Evolutionary conservation across 2,329 filamentous ascomycete species (phyloP).

Genomic region (Talaromyces funiculosus): DNA sequence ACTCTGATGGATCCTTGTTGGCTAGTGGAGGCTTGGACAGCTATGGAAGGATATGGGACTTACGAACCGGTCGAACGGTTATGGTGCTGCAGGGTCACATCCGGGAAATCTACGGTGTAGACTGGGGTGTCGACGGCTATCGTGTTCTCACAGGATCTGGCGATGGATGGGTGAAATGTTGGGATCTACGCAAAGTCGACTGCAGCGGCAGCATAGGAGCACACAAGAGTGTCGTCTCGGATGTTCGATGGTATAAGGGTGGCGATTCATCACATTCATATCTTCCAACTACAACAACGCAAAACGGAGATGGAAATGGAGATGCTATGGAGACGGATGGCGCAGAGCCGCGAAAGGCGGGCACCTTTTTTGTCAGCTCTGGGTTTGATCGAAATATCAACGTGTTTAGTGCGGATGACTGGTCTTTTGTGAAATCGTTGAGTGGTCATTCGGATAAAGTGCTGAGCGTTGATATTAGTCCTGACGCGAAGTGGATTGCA

Average conservation of each 20-base stretch:
- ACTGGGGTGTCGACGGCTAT: conserved; percentile 88
- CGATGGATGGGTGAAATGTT: conserved; percentile 96
- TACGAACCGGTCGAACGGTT: conserved; percentile 84
- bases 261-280: conserved; percentile 66
- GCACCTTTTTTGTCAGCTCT: conserved; percentile 83
- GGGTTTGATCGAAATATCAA: conserved; percentile 96
- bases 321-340: conserved; percentile 32
- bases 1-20: conserved; percentile 80
- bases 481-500: conserved; percentile 84
- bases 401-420: conserved; percentile 93
- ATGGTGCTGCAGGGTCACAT: conserved; percentile 95
- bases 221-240: conserved; percentile 84
- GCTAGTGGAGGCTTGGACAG: conserved; percentile 92
- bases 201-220: conserved; percentile 81
- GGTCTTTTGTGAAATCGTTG: conserved; percentile 80
- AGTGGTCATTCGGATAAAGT: conserved; percentile 91
- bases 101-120: conserved; percentile 84
- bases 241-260: conserved; percentile 91
- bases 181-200: conserved; percentile 88
- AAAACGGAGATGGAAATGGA: conserved; percentile 70
- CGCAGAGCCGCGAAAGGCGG: conserved; percentile 70
- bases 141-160: conserved; percentile 88
- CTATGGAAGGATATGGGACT: conserved; percentile 91
- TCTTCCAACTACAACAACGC: conserved; percentile 54
- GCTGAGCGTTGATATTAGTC: conserved; percentile 80